These are phyloP conservation scores for Lachancea sp. DNA, from an alignment of 805 yeast genomes.

Conservation along the genomic window DNA sequence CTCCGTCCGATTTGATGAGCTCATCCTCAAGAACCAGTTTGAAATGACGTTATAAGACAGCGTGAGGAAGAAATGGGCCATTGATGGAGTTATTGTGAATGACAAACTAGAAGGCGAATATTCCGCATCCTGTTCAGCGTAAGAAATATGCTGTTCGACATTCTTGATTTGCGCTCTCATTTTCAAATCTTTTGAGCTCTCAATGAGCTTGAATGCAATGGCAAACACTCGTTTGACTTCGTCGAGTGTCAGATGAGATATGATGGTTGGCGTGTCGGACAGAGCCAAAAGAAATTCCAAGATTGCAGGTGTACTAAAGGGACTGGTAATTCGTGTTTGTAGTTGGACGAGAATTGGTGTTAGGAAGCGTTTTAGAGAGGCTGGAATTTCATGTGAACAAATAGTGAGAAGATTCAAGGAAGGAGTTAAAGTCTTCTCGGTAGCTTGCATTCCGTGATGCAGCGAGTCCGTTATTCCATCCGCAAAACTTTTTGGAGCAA, in stretches of 20 bases:
- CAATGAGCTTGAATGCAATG: constrained; percentile 73
- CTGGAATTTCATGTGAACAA: constrained; percentile 76
- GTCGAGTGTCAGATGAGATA: constrained; percentile 66
- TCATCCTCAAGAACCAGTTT: constrained; percentile 65
- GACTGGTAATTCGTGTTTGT: constrained; percentile 67
- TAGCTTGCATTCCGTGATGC: constrained; percentile 51
- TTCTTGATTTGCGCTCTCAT: constrained; percentile 11
- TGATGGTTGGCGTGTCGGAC: constrained; percentile 57
- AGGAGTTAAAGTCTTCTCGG: constrained; percentile 76
- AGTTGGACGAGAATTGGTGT: constrained; percentile 64
- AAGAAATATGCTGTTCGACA: constrained; percentile 2
- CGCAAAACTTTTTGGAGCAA: constrained; percentile 50
- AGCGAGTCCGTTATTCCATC: constrained; percentile 58
- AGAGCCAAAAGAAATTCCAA: constrained; percentile 67
- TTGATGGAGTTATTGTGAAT: constrained; percentile 40
- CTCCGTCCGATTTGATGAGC: constrained; percentile 48
- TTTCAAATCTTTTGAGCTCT: constrained; percentile 53
- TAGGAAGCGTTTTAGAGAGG: constrained; percentile 60
- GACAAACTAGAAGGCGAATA: constrained; percentile 47
- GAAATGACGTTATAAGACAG: constrained; percentile 64
- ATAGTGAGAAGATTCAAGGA: constrained; percentile 68
- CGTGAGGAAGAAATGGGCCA: constrained; percentile 55
- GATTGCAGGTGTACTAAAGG: constrained; percentile 64
- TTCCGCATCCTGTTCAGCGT: constrained; percentile 47
- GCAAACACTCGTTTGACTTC: constrained; percentile 79